phyloP scores from a whole-genome alignment of 306 rosid genomes.

The Glycyrrhiza uralensis region DNA sequence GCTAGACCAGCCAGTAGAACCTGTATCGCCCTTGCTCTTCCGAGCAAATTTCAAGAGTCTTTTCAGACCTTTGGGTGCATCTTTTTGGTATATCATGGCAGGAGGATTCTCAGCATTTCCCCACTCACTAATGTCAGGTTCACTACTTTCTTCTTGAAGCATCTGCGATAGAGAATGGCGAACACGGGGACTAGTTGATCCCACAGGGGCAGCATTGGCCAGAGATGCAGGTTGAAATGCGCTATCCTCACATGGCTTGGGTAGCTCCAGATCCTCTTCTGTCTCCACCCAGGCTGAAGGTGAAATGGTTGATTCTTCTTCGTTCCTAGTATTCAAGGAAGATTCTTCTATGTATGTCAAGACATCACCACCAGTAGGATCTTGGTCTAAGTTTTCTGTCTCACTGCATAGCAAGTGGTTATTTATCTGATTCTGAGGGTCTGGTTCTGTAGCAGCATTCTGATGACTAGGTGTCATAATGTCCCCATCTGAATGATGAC shows the following conservation, averaged over 20 bases:
- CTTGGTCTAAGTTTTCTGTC: conserved; percentile 42
- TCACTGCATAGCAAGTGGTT: conserved; percentile 40
- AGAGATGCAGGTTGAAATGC: conserved; percentile 47
- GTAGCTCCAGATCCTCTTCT: conserved; percentile 68
- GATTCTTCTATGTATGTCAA: conserved; percentile 46
- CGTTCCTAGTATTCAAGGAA: conserved; percentile 44
- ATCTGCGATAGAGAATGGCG: conserved; percentile 97
- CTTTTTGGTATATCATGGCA: conserved; percentile 71
- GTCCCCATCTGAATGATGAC: conserved; percentile 55
- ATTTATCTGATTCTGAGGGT: conserved; percentile 43
- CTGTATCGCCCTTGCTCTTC: conserved; percentile 86
- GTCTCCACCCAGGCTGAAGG: conserved; percentile 87
- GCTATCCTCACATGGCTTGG: conserved; percentile 43
- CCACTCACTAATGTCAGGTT: conserved; percentile 78
- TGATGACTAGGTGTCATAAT: conserved; percentile 30
- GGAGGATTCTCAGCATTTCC: conserved; percentile 96
- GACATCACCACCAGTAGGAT: conserved; percentile 37
- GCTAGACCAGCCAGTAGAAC: conserved; percentile 75
- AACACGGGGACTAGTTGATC: conserved; percentile 67
- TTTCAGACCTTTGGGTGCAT: conserved; percentile 92
- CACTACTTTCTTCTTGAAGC: conserved; percentile 94
- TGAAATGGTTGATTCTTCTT: conserved; percentile 76
- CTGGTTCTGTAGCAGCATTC: conserved; percentile 46
- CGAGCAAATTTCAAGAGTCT: conserved; percentile 92
- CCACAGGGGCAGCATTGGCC: conserved; percentile 44